phyloP scores from a whole-genome alignment of 345 rosid genomes.

The Leavenworthia alabamica region DNA sequence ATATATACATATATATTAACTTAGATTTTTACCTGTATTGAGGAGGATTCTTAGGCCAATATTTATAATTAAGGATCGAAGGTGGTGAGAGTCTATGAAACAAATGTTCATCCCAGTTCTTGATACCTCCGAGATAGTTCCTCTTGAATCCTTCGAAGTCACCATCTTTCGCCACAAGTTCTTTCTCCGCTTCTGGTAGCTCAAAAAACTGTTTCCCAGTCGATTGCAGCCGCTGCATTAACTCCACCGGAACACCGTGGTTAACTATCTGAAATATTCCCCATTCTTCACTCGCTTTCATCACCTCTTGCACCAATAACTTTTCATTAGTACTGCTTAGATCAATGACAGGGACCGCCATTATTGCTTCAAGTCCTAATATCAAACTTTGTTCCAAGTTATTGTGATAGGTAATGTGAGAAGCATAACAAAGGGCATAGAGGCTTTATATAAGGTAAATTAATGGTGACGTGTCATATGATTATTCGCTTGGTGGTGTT shows the following conservation, averaged over 20 bases:
- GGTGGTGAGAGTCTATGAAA: slow-evolving; percentile 3
- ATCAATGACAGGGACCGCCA: slow-evolving; percentile 29
- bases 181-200: neutral
- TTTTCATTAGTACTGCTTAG: slow-evolving; percentile 27
- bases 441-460: neutral
- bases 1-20: no score
- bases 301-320: slow-evolving; percentile 20
- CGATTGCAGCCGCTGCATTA: slow-evolving; percentile 38
- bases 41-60: slow-evolving; percentile 2
- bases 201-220: neutral
- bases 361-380: neutral
- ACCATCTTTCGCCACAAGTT: neutral
- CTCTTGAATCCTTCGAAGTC: neutral
- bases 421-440: neutral
- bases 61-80: neutral
- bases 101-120: neutral
- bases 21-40: no score
- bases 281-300: slow-evolving; percentile 37
- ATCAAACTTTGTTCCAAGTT: neutral
- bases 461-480: no score
- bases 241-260: slow-evolving; percentile 33
- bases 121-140: neutral
- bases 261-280: slow-evolving; percentile 38
- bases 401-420: neutral
- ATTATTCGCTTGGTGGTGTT: no score